Percentiles rank a stretch among this genome's conserved stretches.
Conservation (phyloP, 1,284 basidiomycete species). For the Polyporus tsugae region DNA sequence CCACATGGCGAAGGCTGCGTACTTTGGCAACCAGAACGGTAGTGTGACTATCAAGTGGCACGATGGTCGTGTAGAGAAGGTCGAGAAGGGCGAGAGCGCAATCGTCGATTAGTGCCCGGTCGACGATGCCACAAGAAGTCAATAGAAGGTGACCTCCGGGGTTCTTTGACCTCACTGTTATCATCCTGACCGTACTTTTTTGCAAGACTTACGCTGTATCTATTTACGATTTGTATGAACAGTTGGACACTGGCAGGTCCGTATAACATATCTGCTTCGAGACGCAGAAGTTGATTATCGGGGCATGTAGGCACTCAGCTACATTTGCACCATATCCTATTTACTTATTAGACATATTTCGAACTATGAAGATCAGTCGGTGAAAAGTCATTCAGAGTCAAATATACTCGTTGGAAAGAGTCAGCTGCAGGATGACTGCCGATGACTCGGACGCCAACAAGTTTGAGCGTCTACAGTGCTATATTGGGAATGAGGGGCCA, state of each 20-base stretch:
- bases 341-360: background rate
- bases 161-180: background rate
- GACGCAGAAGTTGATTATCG: no score
- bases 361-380: background rate
- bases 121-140: background rate
- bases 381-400: background rate
- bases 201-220: background rate
- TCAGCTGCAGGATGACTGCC: background rate
- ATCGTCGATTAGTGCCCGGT: background rate
- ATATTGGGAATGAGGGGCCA: slow-evolving; percentile 6
- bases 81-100: slow-evolving; percentile 14
- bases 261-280: no score
- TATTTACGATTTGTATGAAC: background rate
- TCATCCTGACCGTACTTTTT: background rate
- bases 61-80: slow-evolving; percentile 55
- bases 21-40: slow-evolving; percentile 92
- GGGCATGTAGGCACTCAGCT: background rate
- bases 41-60: slow-evolving; percentile 61
- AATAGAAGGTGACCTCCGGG: background rate
- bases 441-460: background rate
- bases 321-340: background rate
- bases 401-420: background rate
- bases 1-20: slow-evolving; percentile 92
- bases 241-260: background rate
- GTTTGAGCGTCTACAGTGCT: background rate